Conservation (phyloP, 305 asterid genomes). For the Andrographis paniculata region DNA sequence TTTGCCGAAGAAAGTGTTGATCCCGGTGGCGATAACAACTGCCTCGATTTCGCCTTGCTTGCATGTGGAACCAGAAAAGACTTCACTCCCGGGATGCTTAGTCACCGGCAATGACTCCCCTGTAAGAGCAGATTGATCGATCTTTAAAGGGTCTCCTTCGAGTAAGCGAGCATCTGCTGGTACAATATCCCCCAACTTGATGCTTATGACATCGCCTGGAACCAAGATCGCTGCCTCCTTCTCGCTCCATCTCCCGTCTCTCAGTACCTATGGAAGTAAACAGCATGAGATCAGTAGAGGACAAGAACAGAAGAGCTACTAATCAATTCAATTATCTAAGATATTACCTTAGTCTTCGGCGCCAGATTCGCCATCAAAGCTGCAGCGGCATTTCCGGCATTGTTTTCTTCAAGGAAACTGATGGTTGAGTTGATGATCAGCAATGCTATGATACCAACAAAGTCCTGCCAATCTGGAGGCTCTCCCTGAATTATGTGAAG, state of each 20-base stretch:
- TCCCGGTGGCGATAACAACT: conserved; percentile 84
- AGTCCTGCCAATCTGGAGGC: conserved; percentile 97
- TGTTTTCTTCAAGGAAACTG: conserved; percentile 80
- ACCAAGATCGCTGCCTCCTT: conserved; percentile 48
- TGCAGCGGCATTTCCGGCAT: conserved; percentile 89
- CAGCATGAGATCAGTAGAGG: background rate
- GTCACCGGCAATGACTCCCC: conserved; percentile 91
- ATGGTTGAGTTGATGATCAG: conserved; percentile 78
- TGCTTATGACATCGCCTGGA: conserved; percentile 53
- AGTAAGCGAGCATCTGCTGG: conserved; percentile 54
- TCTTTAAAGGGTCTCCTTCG: conserved; percentile 58
- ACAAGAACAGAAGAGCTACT: background rate
- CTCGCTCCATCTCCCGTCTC: conserved; percentile 59
- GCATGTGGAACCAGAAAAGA: conserved; percentile 89
- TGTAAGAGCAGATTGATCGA: conserved; percentile 86
- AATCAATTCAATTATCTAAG: background rate
- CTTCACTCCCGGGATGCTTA: conserved; percentile 52
- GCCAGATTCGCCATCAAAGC: conserved; percentile 89
- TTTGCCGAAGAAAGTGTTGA: conserved; percentile 86
- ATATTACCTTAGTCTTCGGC: conserved; percentile 68
- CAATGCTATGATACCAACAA: too few relatives aligned
- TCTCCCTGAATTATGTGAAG: conserved; percentile 49
- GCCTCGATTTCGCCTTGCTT: conserved; percentile 96
- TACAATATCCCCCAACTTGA: conserved; percentile 49
- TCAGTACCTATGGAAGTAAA: conserved; percentile 34